These are phyloP conservation scores for Myrmaecium sp. DNA, from an alignment of 2,329 filamentous ascomycete genomes.

Conservation along the genomic window DNA sequence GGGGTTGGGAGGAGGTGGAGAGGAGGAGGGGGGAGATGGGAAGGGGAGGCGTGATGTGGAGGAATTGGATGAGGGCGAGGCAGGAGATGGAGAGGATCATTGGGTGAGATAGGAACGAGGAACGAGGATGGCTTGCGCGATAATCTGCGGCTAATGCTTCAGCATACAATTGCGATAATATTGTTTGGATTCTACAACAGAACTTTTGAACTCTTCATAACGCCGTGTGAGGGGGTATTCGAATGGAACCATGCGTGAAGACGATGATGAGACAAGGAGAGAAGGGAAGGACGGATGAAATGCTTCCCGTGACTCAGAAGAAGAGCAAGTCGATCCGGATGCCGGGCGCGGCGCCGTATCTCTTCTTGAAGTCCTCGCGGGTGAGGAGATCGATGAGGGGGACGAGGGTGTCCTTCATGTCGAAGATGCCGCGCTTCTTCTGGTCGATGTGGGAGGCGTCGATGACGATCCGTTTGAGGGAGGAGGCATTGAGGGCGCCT, in stretches of 20 bases:
- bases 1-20: conserved; percentile 11
- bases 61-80: conserved; percentile 14
- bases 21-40: conserved; percentile 7
- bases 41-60: conserved; percentile 1
- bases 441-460: conserved; percentile 88
- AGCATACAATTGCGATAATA: too few relatives aligned
- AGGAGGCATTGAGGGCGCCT: conserved; percentile 53
- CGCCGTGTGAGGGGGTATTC: too few relatives aligned
- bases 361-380: conserved; percentile 50
- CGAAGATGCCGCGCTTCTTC: conserved; percentile 85
- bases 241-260: too few relatives aligned
- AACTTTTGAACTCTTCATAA: too few relatives aligned
- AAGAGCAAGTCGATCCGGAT: conserved; percentile 5
- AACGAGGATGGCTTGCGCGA: too few relatives aligned
- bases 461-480: conserved; percentile 64
- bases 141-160: too few relatives aligned
- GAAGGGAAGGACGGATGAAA: too few relatives aligned
- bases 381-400: conserved; percentile 62
- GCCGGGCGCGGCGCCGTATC: conserved; percentile 36
- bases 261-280: too few relatives aligned
- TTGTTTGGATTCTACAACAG: too few relatives aligned
- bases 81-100: conserved; percentile 12
- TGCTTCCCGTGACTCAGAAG: conserved; percentile 5
- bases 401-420: conserved; percentile 85
- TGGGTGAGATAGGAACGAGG: too few relatives aligned